Percentiles rank a stretch among this genome's conserved stretches.
phyloP scores from a whole-genome alignment of 306 rosid species.

The Cyamopsis tetragonoloba region DNA sequence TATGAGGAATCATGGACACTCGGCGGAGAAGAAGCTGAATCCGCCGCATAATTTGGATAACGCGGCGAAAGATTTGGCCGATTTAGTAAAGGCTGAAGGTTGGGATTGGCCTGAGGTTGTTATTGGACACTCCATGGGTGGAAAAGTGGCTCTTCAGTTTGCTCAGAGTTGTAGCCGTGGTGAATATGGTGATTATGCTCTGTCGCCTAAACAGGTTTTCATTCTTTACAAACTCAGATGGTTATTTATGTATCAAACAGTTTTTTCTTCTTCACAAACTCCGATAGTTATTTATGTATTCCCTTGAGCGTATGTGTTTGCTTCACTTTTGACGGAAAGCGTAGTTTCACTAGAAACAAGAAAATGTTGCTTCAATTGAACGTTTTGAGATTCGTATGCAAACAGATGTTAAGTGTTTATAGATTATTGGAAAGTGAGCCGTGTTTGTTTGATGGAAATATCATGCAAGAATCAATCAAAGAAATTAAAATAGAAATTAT shows the following conservation, averaged over 20 bases:
- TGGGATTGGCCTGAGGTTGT: conserved; percentile 98
- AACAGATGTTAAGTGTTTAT: no score
- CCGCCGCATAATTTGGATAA: conserved; percentile 72
- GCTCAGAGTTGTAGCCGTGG: conserved; percentile 59
- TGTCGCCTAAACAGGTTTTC: conserved; percentile 75
- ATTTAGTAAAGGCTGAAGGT: conserved; percentile 58
- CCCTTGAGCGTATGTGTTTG: no score
- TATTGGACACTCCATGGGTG: conserved; percentile 91
- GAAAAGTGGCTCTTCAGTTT: conserved; percentile 78
- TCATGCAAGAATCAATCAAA: no score
- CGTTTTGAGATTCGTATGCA: no score
- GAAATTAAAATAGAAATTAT: no score
- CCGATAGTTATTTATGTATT: neutral
- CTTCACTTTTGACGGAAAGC: no score
- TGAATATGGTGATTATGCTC: conserved; percentile 57
- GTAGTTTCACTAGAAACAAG: no score
- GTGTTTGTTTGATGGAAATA: no score
- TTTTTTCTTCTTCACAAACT: neutral
- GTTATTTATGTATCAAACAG: no score
- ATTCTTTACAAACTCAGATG: no score
- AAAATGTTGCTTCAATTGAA: no score
- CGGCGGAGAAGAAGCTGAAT: conserved; percentile 48
- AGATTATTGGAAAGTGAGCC: no score
- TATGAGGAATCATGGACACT: conserved; percentile 84
- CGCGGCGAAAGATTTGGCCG: conserved; percentile 75